Percentiles rank a stretch among this genome's conserved stretches.
phyloP scores from a whole-genome alignment of 371 early-diverging fungal genomes.

The Dichotomocladium elegans region DNA sequence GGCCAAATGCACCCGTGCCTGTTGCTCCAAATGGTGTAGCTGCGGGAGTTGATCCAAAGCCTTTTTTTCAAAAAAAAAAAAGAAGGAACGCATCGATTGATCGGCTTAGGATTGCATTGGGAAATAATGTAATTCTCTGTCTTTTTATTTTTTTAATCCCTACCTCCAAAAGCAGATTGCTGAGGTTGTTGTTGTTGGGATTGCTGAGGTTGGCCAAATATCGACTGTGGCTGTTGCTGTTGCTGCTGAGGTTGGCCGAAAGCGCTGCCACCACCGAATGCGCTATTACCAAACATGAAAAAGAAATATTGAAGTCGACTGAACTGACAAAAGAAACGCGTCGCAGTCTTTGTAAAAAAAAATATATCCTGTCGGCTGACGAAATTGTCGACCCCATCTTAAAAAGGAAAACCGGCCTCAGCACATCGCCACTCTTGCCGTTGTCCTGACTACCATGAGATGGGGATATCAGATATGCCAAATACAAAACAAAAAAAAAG shows the following conservation, averaged over 20 bases:
- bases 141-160: background rate
- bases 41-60: constrained; percentile 43
- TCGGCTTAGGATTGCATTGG: background rate
- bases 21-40: constrained; percentile 41
- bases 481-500: no score
- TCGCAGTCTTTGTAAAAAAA: no score
- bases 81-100: background rate
- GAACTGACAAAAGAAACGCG: no score
- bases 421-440: no score
- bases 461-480: no score
- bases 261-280: constrained; percentile 37
- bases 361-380: no score
- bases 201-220: constrained; percentile 40
- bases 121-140: no score
- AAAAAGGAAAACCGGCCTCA: no score
- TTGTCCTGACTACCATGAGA: no score
- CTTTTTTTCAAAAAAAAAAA: constrained; percentile 25
- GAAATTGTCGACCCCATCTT: no score
- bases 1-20: constrained; percentile 48
- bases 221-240: constrained; percentile 47
- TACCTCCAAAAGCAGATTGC: constrained; percentile 51
- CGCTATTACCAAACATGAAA: constrained; percentile 45
- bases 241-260: constrained; percentile 60
- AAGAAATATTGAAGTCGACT: background rate
- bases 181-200: constrained; percentile 38